phyloP scores from a whole-genome alignment of 768 basidiomycete species.

The Rhodosporidiobolus sp. region DNA sequence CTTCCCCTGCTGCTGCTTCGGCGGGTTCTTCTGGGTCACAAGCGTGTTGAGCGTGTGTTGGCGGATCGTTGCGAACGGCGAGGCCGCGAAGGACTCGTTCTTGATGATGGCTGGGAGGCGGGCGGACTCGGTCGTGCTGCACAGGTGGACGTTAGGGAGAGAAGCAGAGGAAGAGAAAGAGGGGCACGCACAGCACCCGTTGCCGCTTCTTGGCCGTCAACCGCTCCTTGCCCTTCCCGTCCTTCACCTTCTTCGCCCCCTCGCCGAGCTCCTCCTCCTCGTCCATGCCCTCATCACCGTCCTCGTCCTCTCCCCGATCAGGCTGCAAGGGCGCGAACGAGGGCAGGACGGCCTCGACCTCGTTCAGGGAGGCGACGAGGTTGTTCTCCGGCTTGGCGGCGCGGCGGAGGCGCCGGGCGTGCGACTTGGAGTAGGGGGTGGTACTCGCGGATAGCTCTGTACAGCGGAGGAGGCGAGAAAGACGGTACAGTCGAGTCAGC shows the following conservation, averaged over 20 bases:
- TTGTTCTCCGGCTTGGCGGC: constrained; percentile 31
- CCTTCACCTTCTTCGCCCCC: not conserved
- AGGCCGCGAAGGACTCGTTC: constrained; percentile 35
- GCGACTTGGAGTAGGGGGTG: constrained; percentile 43
- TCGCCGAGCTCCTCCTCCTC: not conserved
- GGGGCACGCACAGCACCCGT: constrained; percentile 28
- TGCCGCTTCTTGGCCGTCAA: constrained; percentile 39
- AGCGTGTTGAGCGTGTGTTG: constrained; percentile 41
- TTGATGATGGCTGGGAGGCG: constrained; percentile 40
- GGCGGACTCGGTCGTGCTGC: constrained; percentile 31
- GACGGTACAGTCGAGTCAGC: not conserved
- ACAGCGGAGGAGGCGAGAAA: not conserved
- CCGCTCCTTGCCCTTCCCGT: constrained; percentile 37
- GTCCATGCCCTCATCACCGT: not conserved
- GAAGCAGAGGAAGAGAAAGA: not conserved
- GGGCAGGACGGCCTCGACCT: constrained; percentile 38
- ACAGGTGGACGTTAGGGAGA: not conserved
- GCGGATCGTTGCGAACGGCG: constrained; percentile 42
- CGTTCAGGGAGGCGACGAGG: constrained; percentile 35
- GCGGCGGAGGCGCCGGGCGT: constrained; percentile 39
- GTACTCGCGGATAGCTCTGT: constrained; percentile 27
- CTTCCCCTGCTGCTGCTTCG: not conserved
- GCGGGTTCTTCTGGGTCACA: constrained; percentile 18
- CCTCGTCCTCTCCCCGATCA: not conserved
- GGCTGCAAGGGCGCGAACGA: constrained; percentile 7